Evolutionary conservation across 1,139 yeast genomes (phyloP).

Genomic region (Candida glucosophila): DNA sequence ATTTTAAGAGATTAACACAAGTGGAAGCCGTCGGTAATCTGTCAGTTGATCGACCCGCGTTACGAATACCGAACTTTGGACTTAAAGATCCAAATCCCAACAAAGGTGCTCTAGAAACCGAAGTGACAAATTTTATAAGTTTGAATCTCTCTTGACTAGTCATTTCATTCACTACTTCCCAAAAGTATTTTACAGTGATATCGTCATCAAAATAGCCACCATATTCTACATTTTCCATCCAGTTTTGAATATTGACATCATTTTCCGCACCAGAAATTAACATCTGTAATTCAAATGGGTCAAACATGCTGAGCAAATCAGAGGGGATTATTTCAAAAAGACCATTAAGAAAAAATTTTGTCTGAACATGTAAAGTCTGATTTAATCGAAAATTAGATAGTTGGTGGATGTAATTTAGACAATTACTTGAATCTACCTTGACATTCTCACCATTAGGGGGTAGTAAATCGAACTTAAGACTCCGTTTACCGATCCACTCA

Average conservation of each 20-base stretch:
- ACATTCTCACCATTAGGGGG: slow-evolving; percentile 47
- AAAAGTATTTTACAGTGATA: slow-evolving; percentile 51
- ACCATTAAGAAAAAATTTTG: slow-evolving; percentile 63
- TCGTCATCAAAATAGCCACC: slow-evolving; percentile 61
- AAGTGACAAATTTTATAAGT: slow-evolving; percentile 79
- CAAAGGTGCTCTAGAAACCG: slow-evolving; percentile 86
- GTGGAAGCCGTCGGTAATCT: slow-evolving; percentile 90
- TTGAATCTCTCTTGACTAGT: slow-evolving; percentile 48
- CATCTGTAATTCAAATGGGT: slow-evolving; percentile 73
- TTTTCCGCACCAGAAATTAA: slow-evolving; percentile 74
- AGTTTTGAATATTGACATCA: slow-evolving; percentile 63
- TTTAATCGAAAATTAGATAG: slow-evolving; percentile 76
- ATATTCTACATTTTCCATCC: slow-evolving; percentile 52
- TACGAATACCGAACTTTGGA: slow-evolving; percentile 77
- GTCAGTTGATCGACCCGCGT: slow-evolving; percentile 45
- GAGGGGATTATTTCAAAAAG: slow-evolving; percentile 59
- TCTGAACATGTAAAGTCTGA: slow-evolving; percentile 48
- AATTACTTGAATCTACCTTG: slow-evolving; percentile 53
- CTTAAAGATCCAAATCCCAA: slow-evolving; percentile 69
- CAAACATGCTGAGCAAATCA: slow-evolving; percentile 78
- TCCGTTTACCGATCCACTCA: slow-evolving; percentile 31
- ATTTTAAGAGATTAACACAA: slow-evolving; percentile 76
- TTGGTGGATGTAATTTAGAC: slow-evolving; percentile 67
- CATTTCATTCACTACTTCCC: slow-evolving; percentile 73
- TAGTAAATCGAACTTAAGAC: slow-evolving; percentile 45